These are phyloP conservation scores for Puccinia triticina DNA, from an alignment of 1,284 basidiomycete genomes.

Conservation along the genomic window DNA sequence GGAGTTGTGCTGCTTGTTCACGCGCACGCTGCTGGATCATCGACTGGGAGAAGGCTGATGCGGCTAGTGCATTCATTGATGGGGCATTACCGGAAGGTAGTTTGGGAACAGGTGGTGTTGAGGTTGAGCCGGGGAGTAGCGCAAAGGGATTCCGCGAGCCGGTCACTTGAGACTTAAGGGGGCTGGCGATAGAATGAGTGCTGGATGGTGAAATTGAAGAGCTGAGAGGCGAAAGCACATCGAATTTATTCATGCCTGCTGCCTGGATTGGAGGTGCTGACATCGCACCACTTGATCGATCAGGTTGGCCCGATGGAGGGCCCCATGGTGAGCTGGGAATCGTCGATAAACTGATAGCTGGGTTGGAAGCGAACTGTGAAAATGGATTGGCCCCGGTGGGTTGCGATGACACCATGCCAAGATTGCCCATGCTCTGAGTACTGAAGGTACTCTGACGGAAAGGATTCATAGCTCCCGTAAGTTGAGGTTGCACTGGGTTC, in stretches of 20 bases:
- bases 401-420: constrained; percentile 46
- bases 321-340: constrained; percentile 53
- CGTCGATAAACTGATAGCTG: constrained; percentile 54
- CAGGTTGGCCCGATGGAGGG: constrained; percentile 56
- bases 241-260: constrained; percentile 33
- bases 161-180: constrained; percentile 83
- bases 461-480: constrained; percentile 72
- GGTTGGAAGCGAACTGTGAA: constrained; percentile 58
- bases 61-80: constrained; percentile 56
- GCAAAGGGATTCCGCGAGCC: constrained; percentile 96
- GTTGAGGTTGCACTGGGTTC: constrained; percentile 69
- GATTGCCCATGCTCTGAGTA: constrained; percentile 7
- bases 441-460: constrained; percentile 53
- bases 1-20: constrained; percentile 53
- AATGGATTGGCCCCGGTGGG: constrained; percentile 44
- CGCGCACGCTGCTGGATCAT: constrained; percentile 51
- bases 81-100: constrained; percentile 51
- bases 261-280: constrained; percentile 56
- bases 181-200: constrained; percentile 54
- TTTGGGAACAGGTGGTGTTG: constrained; percentile 52
- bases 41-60: constrained; percentile 51
- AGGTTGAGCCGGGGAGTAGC: constrained; percentile 66
- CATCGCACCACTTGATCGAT: constrained; percentile 58
- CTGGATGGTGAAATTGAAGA: constrained; percentile 56
- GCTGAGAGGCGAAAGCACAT: constrained; percentile 54